A percentile compares a stretch with the other conserved stretches of the same genome.
phyloP scores from a whole-genome alignment of 2,329 filamentous ascomycete species.

The Periconia digitata region DNA sequence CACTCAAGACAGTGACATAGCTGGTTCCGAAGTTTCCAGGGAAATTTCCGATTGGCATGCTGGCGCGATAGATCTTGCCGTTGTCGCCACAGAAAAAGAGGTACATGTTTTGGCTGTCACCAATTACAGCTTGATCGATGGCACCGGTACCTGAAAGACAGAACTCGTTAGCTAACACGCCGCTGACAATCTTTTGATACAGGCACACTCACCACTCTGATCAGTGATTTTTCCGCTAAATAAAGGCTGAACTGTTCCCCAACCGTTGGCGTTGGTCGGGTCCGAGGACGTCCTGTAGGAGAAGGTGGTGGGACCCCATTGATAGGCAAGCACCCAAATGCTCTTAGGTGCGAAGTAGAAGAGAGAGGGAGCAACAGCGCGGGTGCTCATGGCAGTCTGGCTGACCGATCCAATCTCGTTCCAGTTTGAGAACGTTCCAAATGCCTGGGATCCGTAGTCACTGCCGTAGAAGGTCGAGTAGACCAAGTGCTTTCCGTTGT shows the following conservation, averaged over 20 bases:
- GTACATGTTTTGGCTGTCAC: conserved; percentile 63
- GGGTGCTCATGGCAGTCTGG: conserved; percentile 55
- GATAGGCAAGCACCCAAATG: conserved; percentile 66
- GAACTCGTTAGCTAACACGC: too few relatives aligned
- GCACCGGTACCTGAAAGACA: conserved; percentile 48
- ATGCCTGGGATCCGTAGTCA: conserved; percentile 61
- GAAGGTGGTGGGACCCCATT: conserved; percentile 64
- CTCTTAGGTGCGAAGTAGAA: conserved; percentile 65
- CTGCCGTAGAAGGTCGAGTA: conserved; percentile 56
- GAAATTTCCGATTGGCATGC: conserved; percentile 65
- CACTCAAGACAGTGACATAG: conserved; percentile 55
- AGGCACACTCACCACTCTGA: conserved; percentile 28
- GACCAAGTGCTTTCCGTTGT: conserved; percentile 63
- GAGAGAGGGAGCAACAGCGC: conserved; percentile 61
- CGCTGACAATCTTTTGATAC: too few relatives aligned
- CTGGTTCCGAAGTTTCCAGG: conserved; percentile 60
- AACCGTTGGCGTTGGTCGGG: conserved; percentile 60
- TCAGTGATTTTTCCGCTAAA: conserved; percentile 58
- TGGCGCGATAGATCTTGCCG: conserved; percentile 65
- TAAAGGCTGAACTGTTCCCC: conserved; percentile 57
- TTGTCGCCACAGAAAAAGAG: conserved; percentile 70
- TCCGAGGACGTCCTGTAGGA: conserved; percentile 62
- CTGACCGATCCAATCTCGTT: conserved; percentile 52
- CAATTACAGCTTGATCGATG: conserved; percentile 67
- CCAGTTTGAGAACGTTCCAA: conserved; percentile 58